Base-by-base conservation (phyloP, 176 grass and related monocot genomes). In the Miscanthus lutarioriparius region DNA sequence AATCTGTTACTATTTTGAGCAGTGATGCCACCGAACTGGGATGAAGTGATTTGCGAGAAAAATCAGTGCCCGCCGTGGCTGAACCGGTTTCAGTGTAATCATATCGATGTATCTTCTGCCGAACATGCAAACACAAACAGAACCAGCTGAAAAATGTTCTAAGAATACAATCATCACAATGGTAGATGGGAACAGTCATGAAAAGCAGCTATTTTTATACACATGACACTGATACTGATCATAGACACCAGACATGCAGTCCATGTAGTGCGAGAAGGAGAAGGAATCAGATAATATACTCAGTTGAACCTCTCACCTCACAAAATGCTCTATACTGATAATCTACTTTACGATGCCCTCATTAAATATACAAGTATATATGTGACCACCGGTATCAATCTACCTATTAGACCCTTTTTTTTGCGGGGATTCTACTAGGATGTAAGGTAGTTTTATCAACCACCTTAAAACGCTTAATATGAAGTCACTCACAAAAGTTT, bases 161-260 rank as follows among this genome's bases (percentile, higher is more conserved):
- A 27, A 37, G 33, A 49, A 30, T 32, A 26, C 23, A 73, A 17
- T 30, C 5, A 33, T 1, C 26, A 74, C 0, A 51, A 33, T 45
- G 26, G 26, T 6, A 3, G 8, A 35, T 39, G 33, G 38, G 14
- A 73, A 48, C 13, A 30, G 7, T 9, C 41, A 73, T 26, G 17
- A 36, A 69, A 84, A 58, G 15, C 64, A 77, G 23, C 8, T 85
- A 23, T 66, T 59, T 78, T 4, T 12, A 39, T 78, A 44, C 25
- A 85, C 36, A 30, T 23, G 47, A 64, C 37, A 58, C 26, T 82
- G 47, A 58, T 37, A 36, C 20, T 68, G 51, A 77, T 39, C 54
- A 77, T 64, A 8, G 36, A 78, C n/a, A 10, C 37, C 7, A 62
- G n/a, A 49, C 32, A 38, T 43, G n/a, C 12, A 45, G 70, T 72